Evolutionary conservation across 148 eudicot species (phyloP).

Genomic region (Rhododendron mucronatum): DNA sequence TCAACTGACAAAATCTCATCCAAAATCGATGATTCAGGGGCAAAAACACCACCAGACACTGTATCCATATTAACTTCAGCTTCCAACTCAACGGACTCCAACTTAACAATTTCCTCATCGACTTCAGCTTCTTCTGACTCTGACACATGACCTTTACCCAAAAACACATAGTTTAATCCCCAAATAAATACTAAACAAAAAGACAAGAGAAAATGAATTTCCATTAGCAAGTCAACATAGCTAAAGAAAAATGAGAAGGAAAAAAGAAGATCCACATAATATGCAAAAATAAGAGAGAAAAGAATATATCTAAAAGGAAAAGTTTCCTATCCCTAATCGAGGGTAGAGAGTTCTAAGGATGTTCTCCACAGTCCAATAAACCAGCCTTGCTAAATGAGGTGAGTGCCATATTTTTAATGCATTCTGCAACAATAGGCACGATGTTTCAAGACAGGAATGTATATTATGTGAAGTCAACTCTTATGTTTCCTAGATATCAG

Average conservation of each 20-base stretch:
- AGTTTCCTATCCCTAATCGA: neutral
- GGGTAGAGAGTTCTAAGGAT: neutral
- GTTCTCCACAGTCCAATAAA: neutral
- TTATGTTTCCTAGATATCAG: neutral
- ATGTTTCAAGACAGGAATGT: neutral
- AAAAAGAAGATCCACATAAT: neutral
- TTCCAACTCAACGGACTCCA: constrained; percentile 32
- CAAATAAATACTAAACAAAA: neutral
- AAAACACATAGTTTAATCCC: constrained; percentile 5
- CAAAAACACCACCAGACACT: constrained; percentile 27
- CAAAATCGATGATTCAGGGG: constrained; percentile 38
- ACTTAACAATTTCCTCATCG: constrained; percentile 17
- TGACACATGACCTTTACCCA: constrained; percentile 24
- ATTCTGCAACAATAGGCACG: neutral
- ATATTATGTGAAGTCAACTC: neutral
- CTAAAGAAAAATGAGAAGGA: neutral
- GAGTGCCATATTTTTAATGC: neutral
- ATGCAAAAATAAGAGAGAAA: neutral
- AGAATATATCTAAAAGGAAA: neutral
- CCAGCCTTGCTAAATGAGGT: neutral
- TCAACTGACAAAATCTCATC: constrained; percentile 72
- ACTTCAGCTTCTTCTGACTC: constrained; percentile 37
- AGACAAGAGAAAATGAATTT: neutral
- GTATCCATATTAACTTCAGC: constrained; percentile 24
- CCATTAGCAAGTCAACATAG: neutral